Evolutionary conservation across 1,284 basidiomycete genomes (phyloP).

Genomic region (Pascua guehoae): DNA sequence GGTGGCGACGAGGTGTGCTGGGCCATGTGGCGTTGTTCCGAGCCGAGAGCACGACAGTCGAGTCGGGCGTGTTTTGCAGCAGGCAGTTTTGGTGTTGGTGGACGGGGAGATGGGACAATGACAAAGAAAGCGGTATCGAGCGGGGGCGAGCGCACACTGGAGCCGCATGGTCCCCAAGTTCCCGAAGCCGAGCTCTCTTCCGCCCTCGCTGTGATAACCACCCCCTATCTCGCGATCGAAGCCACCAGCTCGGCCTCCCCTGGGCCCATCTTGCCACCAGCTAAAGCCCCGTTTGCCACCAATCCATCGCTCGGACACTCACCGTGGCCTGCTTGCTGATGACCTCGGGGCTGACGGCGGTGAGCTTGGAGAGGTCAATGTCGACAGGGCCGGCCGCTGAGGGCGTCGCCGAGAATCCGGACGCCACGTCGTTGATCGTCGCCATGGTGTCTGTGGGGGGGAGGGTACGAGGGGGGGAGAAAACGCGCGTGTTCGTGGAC

Average conservation of each 20-base stretch:
- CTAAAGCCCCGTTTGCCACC: slow-evolving; percentile 4
- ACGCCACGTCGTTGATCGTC: slow-evolving; percentile 36
- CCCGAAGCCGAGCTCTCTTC: too few relatives aligned
- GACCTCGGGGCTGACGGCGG: slow-evolving; percentile 89
- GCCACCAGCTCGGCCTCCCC: too few relatives aligned
- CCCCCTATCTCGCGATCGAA: too few relatives aligned
- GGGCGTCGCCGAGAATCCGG: slow-evolving; percentile 20
- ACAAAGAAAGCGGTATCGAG: too few relatives aligned
- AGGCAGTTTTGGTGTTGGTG: too few relatives aligned
- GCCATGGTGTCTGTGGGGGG: slow-evolving; percentile 10
- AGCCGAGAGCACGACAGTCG: too few relatives aligned
- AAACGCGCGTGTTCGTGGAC: background rate
- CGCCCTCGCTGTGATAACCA: too few relatives aligned
- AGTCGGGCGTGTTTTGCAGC: too few relatives aligned
- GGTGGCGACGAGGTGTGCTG: background rate
- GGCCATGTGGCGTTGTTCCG: too few relatives aligned
- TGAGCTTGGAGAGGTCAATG: slow-evolving; percentile 74
- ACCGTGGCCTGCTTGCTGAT: slow-evolving; percentile 89
- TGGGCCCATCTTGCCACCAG: background rate
- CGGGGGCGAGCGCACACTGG: too few relatives aligned
- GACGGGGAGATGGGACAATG: background rate
- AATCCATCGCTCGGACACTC: slow-evolving; percentile 13
- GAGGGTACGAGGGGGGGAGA: background rate
- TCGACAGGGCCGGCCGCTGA: slow-evolving; percentile 52
- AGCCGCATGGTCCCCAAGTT: too few relatives aligned